Evolutionary conservation across 441 rosid genomes (phyloP).

Genomic region (California macrophylla): DNA sequence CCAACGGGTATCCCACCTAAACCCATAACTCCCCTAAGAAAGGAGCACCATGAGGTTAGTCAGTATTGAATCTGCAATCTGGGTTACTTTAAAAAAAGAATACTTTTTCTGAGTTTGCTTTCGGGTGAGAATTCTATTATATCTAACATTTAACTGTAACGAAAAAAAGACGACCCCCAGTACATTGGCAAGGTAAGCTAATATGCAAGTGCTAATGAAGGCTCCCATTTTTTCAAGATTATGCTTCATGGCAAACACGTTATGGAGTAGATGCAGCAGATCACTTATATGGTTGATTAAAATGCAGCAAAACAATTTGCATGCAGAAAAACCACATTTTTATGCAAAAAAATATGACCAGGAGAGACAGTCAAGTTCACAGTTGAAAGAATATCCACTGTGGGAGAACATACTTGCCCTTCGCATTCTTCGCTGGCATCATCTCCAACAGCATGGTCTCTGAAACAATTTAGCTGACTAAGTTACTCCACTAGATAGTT

Average conservation of each 20-base stretch:
- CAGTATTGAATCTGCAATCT: neutral
- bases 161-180: neutral
- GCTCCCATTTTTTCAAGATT: too few relatives aligned
- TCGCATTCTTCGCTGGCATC: slow-evolving; percentile 29
- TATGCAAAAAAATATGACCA: neutral
- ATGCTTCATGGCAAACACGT: too few relatives aligned
- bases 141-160: neutral
- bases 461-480: slow-evolving; percentile 31
- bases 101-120: neutral
- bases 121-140: neutral
- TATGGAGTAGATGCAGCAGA: too few relatives aligned
- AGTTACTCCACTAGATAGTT: slow-evolving; percentile 12
- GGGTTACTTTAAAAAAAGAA: neutral
- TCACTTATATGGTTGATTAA: too few relatives aligned
- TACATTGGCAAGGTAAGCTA: too few relatives aligned
- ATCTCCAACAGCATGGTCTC: slow-evolving; percentile 31
- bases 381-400: neutral
- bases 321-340: neutral
- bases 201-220: too few relatives aligned
- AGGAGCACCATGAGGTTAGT: neutral
- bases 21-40: neutral
- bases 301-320: too few relatives aligned
- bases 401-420: slow-evolving; percentile 42
- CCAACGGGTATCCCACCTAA: neutral
- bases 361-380: neutral